Evolutionary conservation across 139 green algal genomes (phyloP).

Genomic region (Closterium sp.): DNA sequence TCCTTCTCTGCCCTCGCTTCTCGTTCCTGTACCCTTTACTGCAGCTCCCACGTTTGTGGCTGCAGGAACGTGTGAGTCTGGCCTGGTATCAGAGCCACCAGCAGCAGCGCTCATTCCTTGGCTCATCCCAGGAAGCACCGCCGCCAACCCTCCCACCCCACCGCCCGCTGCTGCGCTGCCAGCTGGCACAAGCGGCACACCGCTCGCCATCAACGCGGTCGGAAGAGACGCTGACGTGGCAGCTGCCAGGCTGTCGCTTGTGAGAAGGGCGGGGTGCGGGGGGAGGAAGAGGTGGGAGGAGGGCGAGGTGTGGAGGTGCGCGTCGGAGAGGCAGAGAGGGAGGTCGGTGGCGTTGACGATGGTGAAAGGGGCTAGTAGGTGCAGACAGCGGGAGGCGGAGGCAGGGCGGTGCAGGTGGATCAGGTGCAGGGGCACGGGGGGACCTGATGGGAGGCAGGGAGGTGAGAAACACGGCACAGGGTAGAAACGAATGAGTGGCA

Average conservation of each 20-base stretch:
- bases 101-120: background rate
- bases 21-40: background rate
- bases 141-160: background rate
- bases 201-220: background rate
- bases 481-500: background rate
- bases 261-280: background rate
- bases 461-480: too few relatives aligned
- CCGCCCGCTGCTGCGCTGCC: background rate
- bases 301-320: background rate
- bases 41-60: background rate
- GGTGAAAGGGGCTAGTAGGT: background rate
- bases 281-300: background rate
- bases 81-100: background rate
- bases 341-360: background rate
- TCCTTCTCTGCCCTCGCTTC: background rate
- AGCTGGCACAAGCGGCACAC: background rate
- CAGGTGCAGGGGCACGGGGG: background rate
- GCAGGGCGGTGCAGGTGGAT: background rate
- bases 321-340: background rate
- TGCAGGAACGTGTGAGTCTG: background rate
- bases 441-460: background rate
- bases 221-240: background rate
- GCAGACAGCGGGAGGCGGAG: background rate
- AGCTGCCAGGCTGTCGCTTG: background rate
- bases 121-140: background rate